Conservation (phyloP, 1,284 basidiomycete genomes). For the Pseudomicrostroma phylloplanum region DNA sequence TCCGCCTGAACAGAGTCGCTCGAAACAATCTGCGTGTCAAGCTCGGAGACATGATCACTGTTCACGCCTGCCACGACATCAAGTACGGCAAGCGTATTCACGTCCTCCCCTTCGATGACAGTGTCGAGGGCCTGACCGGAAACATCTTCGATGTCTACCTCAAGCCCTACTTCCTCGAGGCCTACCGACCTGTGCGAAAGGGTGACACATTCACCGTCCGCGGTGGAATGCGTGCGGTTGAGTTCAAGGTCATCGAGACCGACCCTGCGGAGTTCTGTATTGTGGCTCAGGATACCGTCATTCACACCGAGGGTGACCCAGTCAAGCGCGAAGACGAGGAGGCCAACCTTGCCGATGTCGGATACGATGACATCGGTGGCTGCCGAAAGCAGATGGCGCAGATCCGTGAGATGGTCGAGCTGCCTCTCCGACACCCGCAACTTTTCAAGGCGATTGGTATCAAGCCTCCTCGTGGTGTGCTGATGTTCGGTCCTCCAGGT, state of each 20-base stretch:
- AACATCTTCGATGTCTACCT: constrained; percentile 99
- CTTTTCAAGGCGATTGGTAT: constrained; percentile 99
- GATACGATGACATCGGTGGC: constrained; percentile 98
- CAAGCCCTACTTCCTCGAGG: constrained; percentile 99
- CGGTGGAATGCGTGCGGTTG: constrained; percentile 67
- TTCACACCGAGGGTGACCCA: constrained; percentile 95
- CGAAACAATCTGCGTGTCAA: constrained; percentile 97
- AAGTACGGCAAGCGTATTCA: constrained; percentile 99
- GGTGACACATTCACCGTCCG: constrained; percentile 98
- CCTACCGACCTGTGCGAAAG: constrained; percentile 87
- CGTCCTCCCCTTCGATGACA: constrained; percentile 95
- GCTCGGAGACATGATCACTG: constrained; percentile 89
- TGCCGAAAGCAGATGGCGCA: constrained; percentile 99
- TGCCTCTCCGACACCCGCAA: constrained; percentile 95
- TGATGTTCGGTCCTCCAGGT: constrained; percentile 51
- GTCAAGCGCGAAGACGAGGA: constrained; percentile 99
- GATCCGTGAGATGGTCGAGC: constrained; percentile 96
- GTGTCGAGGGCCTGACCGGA: constrained; percentile 88
- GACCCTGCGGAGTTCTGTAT: constrained; percentile 95
- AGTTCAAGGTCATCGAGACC: constrained; percentile 91
- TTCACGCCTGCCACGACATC: constrained; percentile 94
- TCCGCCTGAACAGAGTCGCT: constrained; percentile 96
- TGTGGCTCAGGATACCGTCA: constrained; percentile 92
- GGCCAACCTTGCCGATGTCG: constrained; percentile 89
- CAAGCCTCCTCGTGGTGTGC: constrained; percentile 76